A percentile compares a stretch with the other conserved stretches of the same genome.
Evolutionary conservation across 768 basidiomycete species (phyloP).

Genomic region (Amanita exitialis): DNA sequence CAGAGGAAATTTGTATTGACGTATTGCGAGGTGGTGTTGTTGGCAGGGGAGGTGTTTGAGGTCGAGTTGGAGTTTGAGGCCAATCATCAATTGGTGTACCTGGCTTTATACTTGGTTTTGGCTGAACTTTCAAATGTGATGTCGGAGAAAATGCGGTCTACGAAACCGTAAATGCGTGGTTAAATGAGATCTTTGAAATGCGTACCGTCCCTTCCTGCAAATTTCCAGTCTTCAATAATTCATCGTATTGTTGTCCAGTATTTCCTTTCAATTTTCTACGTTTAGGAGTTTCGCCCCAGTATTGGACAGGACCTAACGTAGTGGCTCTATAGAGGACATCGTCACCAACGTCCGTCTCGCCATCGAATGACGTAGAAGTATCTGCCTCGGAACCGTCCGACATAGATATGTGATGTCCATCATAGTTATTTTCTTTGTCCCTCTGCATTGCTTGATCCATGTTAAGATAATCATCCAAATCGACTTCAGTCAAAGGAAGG

Average conservation of each 20-base stretch:
- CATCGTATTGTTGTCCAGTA: constrained; percentile 30
- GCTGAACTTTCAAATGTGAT: constrained; percentile 21
- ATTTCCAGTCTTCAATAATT: constrained; percentile 10
- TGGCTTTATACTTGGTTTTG: neutral
- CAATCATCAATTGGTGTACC: constrained; percentile 10
- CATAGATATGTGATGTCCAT: neutral
- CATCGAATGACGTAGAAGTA: constrained; percentile 1
- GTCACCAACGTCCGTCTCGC: constrained; percentile 17
- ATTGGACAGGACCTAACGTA: constrained; percentile 31
- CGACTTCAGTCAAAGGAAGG: constrained; percentile 27
- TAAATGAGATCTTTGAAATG: neutral
- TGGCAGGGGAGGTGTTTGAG: constrained; percentile 16
- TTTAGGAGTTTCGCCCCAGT: constrained; percentile 30
- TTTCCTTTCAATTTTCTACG: constrained; percentile 8
- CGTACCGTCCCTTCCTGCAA: neutral
- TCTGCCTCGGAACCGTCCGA: constrained; percentile 6
- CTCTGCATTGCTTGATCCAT: constrained; percentile 13
- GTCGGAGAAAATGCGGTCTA: constrained; percentile 28
- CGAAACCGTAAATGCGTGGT: constrained; percentile 2
- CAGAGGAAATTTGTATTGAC: constrained; percentile 39
- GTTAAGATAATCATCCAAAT: constrained; percentile 16
- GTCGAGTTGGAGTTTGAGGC: constrained; percentile 1
- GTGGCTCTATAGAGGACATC: constrained; percentile 24
- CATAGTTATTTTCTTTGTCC: neutral
- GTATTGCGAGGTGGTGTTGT: constrained; percentile 29